Percentiles rank a stretch among this genome's conserved stretches.
Evolutionary conservation across 306 rosid species (phyloP).

Genomic region (Prosopis cineraria): DNA sequence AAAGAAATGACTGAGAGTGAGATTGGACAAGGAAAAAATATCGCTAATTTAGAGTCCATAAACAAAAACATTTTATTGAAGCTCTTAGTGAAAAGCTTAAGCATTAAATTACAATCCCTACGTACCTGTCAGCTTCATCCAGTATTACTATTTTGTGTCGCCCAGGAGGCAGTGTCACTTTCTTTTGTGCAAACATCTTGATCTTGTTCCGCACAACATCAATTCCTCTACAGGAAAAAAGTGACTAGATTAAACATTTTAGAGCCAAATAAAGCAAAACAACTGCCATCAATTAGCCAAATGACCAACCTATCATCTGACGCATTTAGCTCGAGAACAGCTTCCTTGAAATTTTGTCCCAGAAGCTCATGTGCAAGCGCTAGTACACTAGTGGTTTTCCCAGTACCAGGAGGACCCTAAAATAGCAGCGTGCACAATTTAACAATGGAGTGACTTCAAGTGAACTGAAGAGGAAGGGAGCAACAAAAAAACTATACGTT

Average conservation of each 20-base stretch:
- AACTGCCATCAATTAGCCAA: neutral
- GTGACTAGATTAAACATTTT: neutral
- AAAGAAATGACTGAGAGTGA: neutral
- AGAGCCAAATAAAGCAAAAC: neutral
- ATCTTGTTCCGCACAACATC: constrained; percentile 98
- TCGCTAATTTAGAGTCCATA: neutral
- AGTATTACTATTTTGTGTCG: constrained; percentile 85
- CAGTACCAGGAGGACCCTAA: constrained; percentile 98
- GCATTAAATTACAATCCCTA: constrained; percentile 2
- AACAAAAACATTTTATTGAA: neutral
- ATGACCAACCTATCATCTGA: constrained; percentile 82
- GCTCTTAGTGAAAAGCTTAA: neutral
- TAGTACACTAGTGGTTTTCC: constrained; percentile 90
- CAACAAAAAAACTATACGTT: neutral
- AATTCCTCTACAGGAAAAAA: constrained; percentile 65
- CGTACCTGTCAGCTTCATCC: constrained; percentile 97
- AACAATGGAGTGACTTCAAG: constrained; percentile 4
- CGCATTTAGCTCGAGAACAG: constrained; percentile 89
- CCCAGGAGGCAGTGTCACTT: constrained; percentile 81
- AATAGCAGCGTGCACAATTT: constrained; percentile 20
- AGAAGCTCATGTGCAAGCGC: constrained; percentile 93
- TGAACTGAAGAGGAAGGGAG: neutral
- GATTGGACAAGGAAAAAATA: neutral
- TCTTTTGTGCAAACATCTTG: constrained; percentile 96
- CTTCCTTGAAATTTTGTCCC: constrained; percentile 85